Percentiles rank a stretch among this genome's conserved stretches.
Evolutionary conservation across 345 rosid genomes (phyloP).

Genomic region (Cardiospermum halicacabum): DNA sequence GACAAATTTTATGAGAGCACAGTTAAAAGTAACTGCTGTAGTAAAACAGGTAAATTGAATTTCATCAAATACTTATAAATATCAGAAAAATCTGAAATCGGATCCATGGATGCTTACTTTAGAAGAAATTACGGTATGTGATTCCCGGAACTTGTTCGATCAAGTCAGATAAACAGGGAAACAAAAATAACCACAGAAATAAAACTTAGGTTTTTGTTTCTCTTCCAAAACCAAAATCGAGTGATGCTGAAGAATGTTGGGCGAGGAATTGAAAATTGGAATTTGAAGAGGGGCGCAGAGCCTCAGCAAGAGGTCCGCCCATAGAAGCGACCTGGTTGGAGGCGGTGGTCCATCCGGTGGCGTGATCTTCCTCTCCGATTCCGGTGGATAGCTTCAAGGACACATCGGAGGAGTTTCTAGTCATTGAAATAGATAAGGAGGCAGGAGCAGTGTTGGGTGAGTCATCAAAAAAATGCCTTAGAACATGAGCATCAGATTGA

Average conservation of each 20-base stretch:
- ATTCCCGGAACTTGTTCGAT: no score
- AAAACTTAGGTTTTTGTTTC: no score
- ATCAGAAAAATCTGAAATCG: no score
- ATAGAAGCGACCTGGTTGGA: conserved; percentile 45
- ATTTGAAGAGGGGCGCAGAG: conserved; percentile 66
- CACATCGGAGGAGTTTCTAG: conserved; percentile 70
- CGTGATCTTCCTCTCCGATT: conserved; percentile 52
- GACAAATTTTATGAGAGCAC: no score
- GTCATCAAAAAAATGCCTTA: conserved; percentile 84
- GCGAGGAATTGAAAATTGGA: conserved; percentile 53
- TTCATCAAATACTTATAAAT: no score
- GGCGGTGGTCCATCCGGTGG: conserved; percentile 48
- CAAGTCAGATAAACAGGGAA: no score
- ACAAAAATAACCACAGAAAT: no score
- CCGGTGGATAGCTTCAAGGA: conserved; percentile 86
- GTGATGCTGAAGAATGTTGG: conserved; percentile 74
- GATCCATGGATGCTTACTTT: no score
- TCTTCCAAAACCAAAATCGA: conserved; percentile 18
- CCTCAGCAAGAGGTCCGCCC: conserved; percentile 95
- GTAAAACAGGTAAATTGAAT: no score
- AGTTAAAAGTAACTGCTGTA: no score
- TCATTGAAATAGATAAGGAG: conserved; percentile 65
- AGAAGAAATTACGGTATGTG: no score
- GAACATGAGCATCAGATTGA: conserved; percentile 54
- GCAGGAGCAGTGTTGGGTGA: conserved; percentile 62